A percentile compares a stretch with the other conserved stretches of the same genome.
Evolutionary conservation across 169 alveolate genomes (phyloP).

Genomic region (Eimeria maxima): DNA sequence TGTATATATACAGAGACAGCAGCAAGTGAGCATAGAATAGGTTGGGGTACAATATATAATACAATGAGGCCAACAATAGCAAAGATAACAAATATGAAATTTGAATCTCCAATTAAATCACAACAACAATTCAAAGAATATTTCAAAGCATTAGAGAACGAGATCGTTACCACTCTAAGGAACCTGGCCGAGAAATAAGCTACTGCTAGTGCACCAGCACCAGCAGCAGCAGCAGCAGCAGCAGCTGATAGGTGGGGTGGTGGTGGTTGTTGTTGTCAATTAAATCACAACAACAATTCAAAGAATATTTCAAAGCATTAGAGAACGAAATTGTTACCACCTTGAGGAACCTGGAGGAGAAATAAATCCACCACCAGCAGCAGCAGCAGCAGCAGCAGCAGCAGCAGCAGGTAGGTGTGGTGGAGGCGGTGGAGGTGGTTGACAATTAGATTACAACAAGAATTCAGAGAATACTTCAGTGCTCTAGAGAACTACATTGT

Average conservation of each 20-base stretch:
- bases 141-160: constrained; percentile 85
- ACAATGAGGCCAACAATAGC: constrained; percentile 94
- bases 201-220: no score
- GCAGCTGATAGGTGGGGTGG: no score
- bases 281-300: constrained; percentile 88
- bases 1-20: constrained; percentile 88
- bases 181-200: no score
- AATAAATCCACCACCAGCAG: no score
- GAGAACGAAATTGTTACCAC: constrained; percentile 64
- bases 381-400: no score
- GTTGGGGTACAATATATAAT: constrained; percentile 97
- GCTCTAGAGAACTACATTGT: constrained; percentile 74
- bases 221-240: no score
- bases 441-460: constrained; percentile 90
- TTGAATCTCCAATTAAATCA: constrained; percentile 91
- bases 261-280: no score
- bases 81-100: constrained; percentile 96
- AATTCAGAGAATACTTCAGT: constrained; percentile 87
- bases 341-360: no score
- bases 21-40: constrained; percentile 92
- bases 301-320: constrained; percentile 86
- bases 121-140: constrained; percentile 88
- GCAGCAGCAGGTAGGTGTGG: no score
- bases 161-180: constrained; percentile 60
- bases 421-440: no score